Evolutionary conservation across 495 filamentous ascomycete genomes (phyloP).

Genomic region (Chaetomidium leptoderma): DNA sequence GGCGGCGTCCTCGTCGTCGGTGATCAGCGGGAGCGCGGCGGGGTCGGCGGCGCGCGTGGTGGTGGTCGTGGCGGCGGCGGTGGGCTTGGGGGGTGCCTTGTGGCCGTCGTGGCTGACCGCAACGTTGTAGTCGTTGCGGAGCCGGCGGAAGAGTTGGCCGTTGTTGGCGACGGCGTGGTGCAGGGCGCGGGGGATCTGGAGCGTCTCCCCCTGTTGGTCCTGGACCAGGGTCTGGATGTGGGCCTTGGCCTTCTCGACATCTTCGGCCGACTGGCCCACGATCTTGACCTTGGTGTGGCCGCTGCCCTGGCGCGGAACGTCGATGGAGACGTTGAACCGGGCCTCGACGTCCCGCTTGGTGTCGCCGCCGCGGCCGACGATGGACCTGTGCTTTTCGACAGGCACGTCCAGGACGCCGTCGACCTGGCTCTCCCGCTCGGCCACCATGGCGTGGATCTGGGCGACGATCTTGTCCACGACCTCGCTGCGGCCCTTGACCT

Average conservation of each 20-base stretch:
- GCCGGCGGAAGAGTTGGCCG: slow-evolving; percentile 83
- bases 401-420: slow-evolving; percentile 74
- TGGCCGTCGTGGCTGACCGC: slow-evolving; percentile 86
- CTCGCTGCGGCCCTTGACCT: slow-evolving; percentile 72
- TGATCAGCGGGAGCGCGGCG: slow-evolving; percentile 75
- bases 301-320: slow-evolving; percentile 74
- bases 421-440: slow-evolving; percentile 72
- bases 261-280: slow-evolving; percentile 65
- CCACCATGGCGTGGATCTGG: slow-evolving; percentile 72
- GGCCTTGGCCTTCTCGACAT: slow-evolving; percentile 78
- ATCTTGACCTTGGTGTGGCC: slow-evolving; percentile 77
- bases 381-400: slow-evolving; percentile 77
- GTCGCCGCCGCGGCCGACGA: slow-evolving; percentile 91
- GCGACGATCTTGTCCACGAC: slow-evolving; percentile 87
- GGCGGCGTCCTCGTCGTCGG: slow-evolving; percentile 63
- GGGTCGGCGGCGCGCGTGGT: slow-evolving; percentile 49
- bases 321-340: slow-evolving; percentile 81
- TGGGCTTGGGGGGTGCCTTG: slow-evolving; percentile 62
- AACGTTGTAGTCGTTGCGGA: slow-evolving; percentile 77
- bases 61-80: slow-evolving; percentile 39
- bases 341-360: slow-evolving; percentile 79
- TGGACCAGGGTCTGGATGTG: slow-evolving; percentile 77
- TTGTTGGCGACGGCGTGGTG: slow-evolving; percentile 85
- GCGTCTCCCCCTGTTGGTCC: slow-evolving; percentile 79
- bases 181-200: slow-evolving; percentile 71